Evolutionary conservation across 2,329 filamentous ascomycete genomes (phyloP).

Genomic region (Fusarium palustre): DNA sequence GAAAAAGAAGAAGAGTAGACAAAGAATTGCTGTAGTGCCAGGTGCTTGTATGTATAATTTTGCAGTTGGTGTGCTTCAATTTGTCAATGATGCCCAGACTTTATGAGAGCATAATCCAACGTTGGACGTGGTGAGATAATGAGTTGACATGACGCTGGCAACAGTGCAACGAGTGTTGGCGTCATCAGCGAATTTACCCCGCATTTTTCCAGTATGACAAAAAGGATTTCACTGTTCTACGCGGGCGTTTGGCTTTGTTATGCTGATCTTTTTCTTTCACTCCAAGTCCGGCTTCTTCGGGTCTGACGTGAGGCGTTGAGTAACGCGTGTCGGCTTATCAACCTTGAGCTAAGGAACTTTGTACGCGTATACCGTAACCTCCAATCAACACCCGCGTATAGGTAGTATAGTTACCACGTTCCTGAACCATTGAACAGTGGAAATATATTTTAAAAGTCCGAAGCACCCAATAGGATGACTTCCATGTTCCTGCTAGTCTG

Average conservation of each 20-base stretch:
- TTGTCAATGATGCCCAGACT: constrained; percentile 31
- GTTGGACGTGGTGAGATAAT: neutral
- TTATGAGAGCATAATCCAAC: constrained; percentile 9
- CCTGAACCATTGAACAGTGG: neutral
- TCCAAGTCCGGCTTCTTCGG: constrained; percentile 18
- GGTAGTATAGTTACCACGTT: neutral
- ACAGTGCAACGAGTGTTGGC: constrained; percentile 29
- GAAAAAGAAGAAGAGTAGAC: neutral
- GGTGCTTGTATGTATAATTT: neutral
- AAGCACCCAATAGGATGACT: neutral
- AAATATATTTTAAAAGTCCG: neutral
- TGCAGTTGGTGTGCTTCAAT: neutral
- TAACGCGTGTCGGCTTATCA: constrained; percentile 24
- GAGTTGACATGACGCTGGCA: constrained; percentile 12
- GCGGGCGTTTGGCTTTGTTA: neutral
- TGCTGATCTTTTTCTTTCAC: constrained; percentile 11
- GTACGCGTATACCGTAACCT: constrained; percentile 27
- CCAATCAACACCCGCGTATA: neutral
- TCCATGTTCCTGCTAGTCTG: neutral
- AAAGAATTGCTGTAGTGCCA: neutral
- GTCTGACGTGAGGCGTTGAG: constrained; percentile 25
- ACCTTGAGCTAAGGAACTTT: neutral
- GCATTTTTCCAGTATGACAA: neutral
- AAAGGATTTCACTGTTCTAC: neutral
- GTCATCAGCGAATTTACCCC: constrained; percentile 36